Conservation (phyloP, 2,329 filamentous ascomycete species). For the Fusarium xyrophilum region DNA sequence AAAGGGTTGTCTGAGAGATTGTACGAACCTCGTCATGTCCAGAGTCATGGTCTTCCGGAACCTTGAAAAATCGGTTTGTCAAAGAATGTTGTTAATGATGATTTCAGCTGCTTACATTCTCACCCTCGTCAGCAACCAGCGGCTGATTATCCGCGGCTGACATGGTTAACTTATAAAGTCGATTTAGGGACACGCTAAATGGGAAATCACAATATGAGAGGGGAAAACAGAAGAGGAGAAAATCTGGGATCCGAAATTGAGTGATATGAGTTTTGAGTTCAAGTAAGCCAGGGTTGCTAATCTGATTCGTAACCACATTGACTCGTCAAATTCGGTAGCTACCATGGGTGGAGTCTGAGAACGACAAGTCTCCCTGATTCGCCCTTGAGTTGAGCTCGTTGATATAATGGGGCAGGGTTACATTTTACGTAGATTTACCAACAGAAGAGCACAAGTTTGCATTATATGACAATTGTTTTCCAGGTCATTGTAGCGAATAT, state of each 20-base stretch:
- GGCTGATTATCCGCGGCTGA: background rate
- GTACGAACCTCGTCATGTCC: background rate
- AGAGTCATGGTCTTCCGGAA: background rate
- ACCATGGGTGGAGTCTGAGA: background rate
- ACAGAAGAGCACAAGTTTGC: background rate
- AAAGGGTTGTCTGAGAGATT: accelerated
- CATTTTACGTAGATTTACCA: background rate
- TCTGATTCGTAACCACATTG: background rate
- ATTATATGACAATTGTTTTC: background rate
- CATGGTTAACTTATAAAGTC: background rate
- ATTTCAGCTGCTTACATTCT: background rate
- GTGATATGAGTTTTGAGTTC: background rate
- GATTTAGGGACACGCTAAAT: accelerated
- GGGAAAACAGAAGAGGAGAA: background rate
- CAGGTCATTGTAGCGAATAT: too few species aligned
- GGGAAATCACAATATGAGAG: background rate
- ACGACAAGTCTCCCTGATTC: background rate
- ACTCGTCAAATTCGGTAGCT: slow-evolving; percentile 1
- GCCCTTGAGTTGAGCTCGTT: background rate
- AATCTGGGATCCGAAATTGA: background rate
- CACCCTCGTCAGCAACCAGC: slow-evolving; percentile 5
- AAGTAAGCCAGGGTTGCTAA: background rate
- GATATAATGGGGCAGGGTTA: background rate
- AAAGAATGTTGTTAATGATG: accelerated
- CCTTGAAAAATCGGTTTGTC: background rate